phyloP scores from a whole-genome alignment of 148 eudicot genomes.

The Cornus controversa region DNA sequence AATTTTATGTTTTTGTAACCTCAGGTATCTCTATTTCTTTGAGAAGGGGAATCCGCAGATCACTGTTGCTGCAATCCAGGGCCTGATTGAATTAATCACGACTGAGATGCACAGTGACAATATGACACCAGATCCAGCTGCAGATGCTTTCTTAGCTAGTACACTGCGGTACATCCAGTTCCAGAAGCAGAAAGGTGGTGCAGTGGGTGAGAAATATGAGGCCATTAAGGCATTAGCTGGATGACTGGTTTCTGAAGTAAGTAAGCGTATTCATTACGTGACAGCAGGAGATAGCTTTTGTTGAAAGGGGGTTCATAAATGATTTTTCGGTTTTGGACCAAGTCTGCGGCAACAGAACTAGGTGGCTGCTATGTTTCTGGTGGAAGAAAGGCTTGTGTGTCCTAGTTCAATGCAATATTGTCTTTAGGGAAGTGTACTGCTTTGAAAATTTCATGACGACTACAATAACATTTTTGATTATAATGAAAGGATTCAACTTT shows the following conservation, averaged over 20 bases:
- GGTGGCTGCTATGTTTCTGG: constrained; percentile 2
- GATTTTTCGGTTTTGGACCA: neutral
- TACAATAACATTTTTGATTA: neutral
- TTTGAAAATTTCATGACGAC: neutral
- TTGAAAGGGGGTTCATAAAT: constrained; percentile 4
- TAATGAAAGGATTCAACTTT: too few relatives aligned
- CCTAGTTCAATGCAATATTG: neutral
- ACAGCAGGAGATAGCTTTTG: neutral
- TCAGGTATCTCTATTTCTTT: constrained; percentile 90
- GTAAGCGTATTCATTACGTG: neutral
- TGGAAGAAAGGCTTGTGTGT: neutral
- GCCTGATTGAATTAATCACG: constrained; percentile 78
- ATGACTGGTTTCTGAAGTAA: neutral
- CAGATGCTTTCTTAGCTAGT: constrained; percentile 91
- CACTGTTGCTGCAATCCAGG: constrained; percentile 73
- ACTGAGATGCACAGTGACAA: constrained; percentile 75
- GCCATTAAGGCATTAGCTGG: constrained; percentile 42
- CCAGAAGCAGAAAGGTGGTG: constrained; percentile 97
- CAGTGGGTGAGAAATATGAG: constrained; percentile 77
- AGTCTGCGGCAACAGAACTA: neutral
- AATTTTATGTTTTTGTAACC: neutral
- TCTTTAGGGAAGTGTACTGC: neutral
- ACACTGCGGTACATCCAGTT: constrained; percentile 88
- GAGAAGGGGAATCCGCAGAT: constrained; percentile 94
- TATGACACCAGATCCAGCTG: constrained; percentile 68